Conservation (phyloP, 2,329 filamentous ascomycete species). For the Pseudofabraea citricarpa region DNA sequence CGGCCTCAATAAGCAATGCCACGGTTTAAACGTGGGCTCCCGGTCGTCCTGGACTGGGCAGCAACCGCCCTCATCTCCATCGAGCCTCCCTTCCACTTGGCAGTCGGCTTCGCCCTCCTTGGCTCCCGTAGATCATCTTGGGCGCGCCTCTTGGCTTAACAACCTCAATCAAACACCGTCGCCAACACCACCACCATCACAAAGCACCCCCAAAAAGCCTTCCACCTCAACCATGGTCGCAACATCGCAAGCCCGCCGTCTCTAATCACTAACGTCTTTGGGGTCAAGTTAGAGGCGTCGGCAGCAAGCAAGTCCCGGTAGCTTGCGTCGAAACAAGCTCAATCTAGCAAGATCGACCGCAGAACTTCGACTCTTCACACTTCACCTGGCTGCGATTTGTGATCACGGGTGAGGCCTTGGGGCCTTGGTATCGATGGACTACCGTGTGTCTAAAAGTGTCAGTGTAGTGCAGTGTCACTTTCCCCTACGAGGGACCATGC, state of each 20-base stretch:
- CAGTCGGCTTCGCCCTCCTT: not conserved
- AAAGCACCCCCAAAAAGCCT: not conserved
- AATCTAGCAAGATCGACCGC: constrained; percentile 11
- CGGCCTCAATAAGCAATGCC: too few species aligned
- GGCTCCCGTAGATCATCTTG: not conserved
- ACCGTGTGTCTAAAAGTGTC: constrained; percentile 6
- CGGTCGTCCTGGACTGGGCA: too few species aligned
- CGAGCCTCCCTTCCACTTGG: too few species aligned
- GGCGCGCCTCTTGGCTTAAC: too few species aligned
- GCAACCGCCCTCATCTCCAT: too few species aligned
- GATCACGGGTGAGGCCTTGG: constrained; percentile 3
- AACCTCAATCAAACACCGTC: too few species aligned
- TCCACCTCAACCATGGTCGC: not conserved
- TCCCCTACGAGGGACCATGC: not conserved
- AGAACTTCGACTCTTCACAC: constrained; percentile 7
- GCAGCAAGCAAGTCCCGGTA: not conserved
- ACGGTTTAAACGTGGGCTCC: too few species aligned
- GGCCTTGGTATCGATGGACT: constrained; percentile 5
- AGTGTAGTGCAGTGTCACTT: not conserved
- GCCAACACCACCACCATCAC: not conserved
- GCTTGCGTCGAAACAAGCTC: constrained; percentile 10
- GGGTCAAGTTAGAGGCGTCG: not conserved
- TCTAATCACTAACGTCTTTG: not conserved
- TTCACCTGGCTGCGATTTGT: not conserved
- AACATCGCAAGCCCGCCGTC: not conserved